Evolutionary conservation across 305 asterid species (phyloP), one percentile per base, ranked within the genome.

Genomic region (Ruellia speciosa): DNA sequence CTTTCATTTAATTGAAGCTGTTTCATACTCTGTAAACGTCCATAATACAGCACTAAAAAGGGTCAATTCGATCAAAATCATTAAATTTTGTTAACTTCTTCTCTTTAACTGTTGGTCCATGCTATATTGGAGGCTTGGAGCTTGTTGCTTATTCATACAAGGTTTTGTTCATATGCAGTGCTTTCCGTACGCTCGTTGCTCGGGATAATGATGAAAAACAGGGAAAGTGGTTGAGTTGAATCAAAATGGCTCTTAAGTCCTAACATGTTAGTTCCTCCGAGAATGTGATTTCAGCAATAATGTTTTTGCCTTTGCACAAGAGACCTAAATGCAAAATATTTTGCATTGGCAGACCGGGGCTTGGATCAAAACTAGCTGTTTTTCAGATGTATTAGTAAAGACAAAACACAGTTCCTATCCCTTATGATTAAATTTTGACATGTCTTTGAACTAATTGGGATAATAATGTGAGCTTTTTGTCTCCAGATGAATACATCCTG

Each of bases 351-450:
- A 56, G 66, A 63, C 64, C 70, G 54, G 63, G 64, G 18, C 45
- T 70, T 66, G 61, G 57, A 64, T 64, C 52, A 17, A 59, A 58
- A 50, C 41, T 50, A 64, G 67, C 60, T 60, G 31, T 51, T 70
- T 35, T 48, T 16, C 49, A 4, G 31, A 52, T 63, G 62, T 54
- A 15, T 48, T 58, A 66, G 2, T 37, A 33, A 37, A 6, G 20
- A 46, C 14, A 12, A 62, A 33, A 55, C 43, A 13, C 35, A 37
- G 17, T 40, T 68, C 40, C 59, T 17, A 48, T 35, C 59, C 47
- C 67, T 72, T 66, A 54, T 65, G 49, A 61, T 60, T 60, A 62
- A 67, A 63, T 72, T 72, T 72, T 67, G 69, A 47, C 40, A 35
- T 33, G 19, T 50, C 18, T n/a, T 49, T 48, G 46, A 33, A 56